phyloP scores from a whole-genome alignment of 768 basidiomycete species.

The Rhodotorula paludigena region DNA sequence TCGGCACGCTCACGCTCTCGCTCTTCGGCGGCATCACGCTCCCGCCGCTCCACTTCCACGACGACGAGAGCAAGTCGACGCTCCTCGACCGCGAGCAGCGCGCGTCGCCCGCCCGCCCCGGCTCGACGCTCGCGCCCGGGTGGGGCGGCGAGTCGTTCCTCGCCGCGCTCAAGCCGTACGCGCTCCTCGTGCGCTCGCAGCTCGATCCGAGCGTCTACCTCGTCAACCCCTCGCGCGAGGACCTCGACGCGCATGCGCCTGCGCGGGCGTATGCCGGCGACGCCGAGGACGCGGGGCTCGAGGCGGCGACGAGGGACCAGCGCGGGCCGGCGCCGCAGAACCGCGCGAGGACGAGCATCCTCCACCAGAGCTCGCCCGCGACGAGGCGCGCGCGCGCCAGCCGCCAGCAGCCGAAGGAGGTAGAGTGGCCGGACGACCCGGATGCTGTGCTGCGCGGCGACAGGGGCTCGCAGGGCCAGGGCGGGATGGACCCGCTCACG shows the following conservation, averaged over 20 bases:
- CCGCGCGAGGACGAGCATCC: constrained; percentile 58
- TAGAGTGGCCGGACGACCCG: constrained; percentile 35
- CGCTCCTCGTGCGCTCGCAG: constrained; percentile 75
- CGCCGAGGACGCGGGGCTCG: no score
- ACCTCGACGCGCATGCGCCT: constrained; percentile 78
- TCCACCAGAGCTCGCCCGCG: constrained; percentile 66
- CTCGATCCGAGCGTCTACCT: constrained; percentile 81
- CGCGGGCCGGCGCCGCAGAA: constrained; percentile 13
- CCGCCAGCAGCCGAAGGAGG: neutral
- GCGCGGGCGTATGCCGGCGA: constrained; percentile 44
- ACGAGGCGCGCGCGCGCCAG: neutral
- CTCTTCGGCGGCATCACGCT: constrained; percentile 61
- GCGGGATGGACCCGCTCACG: constrained; percentile 43
- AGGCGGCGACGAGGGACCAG: no score
- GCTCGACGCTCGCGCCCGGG: constrained; percentile 47
- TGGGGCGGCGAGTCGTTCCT: constrained; percentile 50
- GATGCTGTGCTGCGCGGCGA: neutral
- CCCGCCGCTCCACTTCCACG: constrained; percentile 90
- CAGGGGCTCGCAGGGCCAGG: neutral
- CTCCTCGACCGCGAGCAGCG: constrained; percentile 40
- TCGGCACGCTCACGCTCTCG: constrained; percentile 83
- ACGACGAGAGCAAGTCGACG: constrained; percentile 81
- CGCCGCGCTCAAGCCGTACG: constrained; percentile 78
- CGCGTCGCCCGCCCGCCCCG: constrained; percentile 20
- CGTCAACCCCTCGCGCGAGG: constrained; percentile 85